Conservation (phyloP, 2,329 filamentous ascomycete species). For the Elsinoe ampelina region DNA sequence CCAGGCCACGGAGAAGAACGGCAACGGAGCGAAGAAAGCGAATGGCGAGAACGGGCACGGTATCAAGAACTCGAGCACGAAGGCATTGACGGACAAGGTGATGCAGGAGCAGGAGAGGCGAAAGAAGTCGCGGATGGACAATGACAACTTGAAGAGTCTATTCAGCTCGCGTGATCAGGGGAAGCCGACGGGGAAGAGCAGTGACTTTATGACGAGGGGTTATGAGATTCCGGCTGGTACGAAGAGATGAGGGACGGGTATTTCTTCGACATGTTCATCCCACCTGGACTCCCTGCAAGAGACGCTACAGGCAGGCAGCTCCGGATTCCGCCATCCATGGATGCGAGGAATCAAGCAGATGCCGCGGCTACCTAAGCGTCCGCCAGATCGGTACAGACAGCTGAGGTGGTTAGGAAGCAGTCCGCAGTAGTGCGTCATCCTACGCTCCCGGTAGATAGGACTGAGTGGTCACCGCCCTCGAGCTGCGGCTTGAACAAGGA, state of each 20-base stretch:
- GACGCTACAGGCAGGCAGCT: too few relatives aligned
- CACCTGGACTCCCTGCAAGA: too few relatives aligned
- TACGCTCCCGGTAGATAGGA: too few relatives aligned
- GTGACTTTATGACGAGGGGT: conserved; percentile 43
- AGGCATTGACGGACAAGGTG: conserved; percentile 75
- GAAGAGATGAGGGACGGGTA: conserved; percentile 19
- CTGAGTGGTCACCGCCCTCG: too few relatives aligned
- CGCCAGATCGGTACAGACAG: too few relatives aligned
- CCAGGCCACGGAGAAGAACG: conserved; percentile 14
- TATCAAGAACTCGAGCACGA: conserved; percentile 84
- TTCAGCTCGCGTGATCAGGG: conserved; percentile 33
- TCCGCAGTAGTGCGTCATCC: too few relatives aligned
- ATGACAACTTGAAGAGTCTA: conserved; percentile 40
- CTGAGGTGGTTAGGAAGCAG: too few relatives aligned
- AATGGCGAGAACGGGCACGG: conserved; percentile 33
- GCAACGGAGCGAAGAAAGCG: conserved; percentile 6
- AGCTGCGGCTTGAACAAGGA: too few relatives aligned
- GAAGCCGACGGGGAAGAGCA: conserved; percentile 33
- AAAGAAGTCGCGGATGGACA: conserved; percentile 66
- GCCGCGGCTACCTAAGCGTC: too few relatives aligned
- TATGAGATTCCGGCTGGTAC: conserved; percentile 28
- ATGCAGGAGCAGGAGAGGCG: conserved; percentile 75
- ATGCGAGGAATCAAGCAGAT: too few relatives aligned
- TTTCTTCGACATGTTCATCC: too few relatives aligned
- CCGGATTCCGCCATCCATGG: too few relatives aligned